Conservation (phyloP, 2,329 filamentous ascomycete genomes). For the Sphaerostilbella broomeana region DNA sequence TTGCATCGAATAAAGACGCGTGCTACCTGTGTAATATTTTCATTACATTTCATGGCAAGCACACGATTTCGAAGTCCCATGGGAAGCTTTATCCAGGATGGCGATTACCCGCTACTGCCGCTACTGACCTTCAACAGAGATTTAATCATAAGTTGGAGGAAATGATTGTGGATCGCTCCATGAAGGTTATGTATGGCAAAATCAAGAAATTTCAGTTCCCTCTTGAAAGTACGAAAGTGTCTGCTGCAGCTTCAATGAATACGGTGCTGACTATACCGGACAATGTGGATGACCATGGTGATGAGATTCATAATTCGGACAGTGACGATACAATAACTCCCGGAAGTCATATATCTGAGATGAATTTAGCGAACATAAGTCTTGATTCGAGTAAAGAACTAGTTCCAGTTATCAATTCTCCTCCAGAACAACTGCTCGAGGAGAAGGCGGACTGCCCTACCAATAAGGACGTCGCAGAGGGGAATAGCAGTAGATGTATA, state of each 20-base stretch:
- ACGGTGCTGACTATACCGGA: not conserved
- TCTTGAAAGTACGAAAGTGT: not conserved
- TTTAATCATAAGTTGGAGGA: not conserved
- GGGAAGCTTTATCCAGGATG: conserved; percentile 18
- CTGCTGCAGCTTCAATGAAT: not conserved
- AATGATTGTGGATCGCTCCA: not conserved
- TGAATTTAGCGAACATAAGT: too few relatives aligned
- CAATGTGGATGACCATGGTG: not conserved
- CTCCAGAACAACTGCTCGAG: too few relatives aligned
- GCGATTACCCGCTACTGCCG: conserved; percentile 1
- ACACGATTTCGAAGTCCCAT: conserved; percentile 13
- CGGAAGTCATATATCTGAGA: too few relatives aligned
- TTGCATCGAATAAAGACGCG: conserved; percentile 18
- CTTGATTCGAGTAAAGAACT: too few relatives aligned
- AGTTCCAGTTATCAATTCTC: too few relatives aligned
- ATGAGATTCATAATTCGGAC: not conserved
- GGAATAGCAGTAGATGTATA: too few relatives aligned
- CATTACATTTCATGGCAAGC: conserved; percentile 9
- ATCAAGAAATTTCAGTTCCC: not conserved
- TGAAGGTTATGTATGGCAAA: not conserved
- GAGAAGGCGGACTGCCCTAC: too few relatives aligned
- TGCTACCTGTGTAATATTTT: conserved; percentile 19
- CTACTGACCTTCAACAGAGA: not conserved
- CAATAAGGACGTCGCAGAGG: too few relatives aligned
- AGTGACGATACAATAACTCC: not conserved